Evolutionary conservation across 169 alveolate genomes (phyloP).

Genomic region (Blepharisma undulans): DNA sequence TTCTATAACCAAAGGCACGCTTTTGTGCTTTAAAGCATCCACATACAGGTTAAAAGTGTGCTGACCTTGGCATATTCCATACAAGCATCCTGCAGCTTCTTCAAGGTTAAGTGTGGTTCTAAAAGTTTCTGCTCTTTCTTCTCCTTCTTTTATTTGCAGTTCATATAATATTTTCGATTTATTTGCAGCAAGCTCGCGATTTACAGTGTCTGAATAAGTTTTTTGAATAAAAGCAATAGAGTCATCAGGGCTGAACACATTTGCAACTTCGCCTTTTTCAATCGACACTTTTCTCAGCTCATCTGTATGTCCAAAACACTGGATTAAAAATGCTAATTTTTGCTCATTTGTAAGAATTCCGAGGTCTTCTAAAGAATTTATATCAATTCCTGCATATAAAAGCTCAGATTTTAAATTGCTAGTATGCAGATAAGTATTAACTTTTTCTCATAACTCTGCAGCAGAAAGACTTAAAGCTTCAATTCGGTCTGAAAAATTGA

Average conservation of each 20-base stretch:
- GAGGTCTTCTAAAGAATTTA: background rate
- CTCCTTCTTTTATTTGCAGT: background rate
- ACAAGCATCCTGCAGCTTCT: constrained; percentile 38
- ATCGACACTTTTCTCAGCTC: constrained; percentile 9
- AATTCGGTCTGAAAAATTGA: background rate
- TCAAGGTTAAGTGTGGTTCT: background rate
- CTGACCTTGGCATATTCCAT: constrained; percentile 14
- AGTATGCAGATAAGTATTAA: background rate
- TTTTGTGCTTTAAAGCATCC: background rate
- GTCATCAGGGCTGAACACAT: background rate
- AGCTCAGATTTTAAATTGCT: background rate
- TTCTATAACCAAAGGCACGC: constrained; percentile 22
- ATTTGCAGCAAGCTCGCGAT: background rate
- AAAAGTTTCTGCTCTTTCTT: constrained; percentile 17
- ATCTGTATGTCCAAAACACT: background rate
- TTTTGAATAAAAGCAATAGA: background rate
- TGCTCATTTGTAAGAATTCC: constrained; percentile 2
- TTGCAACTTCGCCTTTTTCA: background rate
- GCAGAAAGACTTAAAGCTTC: background rate
- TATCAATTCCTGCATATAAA: background rate
- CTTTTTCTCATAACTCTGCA: background rate
- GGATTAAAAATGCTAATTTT: constrained; percentile 10
- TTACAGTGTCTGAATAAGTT: background rate
- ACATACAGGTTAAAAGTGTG: background rate
- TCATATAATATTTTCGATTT: background rate